Percentiles rank a stretch among this genome's conserved stretches.
Conservation (phyloP, 495 filamentous ascomycete species). For the Aspergillus incahuasiensis region DNA sequence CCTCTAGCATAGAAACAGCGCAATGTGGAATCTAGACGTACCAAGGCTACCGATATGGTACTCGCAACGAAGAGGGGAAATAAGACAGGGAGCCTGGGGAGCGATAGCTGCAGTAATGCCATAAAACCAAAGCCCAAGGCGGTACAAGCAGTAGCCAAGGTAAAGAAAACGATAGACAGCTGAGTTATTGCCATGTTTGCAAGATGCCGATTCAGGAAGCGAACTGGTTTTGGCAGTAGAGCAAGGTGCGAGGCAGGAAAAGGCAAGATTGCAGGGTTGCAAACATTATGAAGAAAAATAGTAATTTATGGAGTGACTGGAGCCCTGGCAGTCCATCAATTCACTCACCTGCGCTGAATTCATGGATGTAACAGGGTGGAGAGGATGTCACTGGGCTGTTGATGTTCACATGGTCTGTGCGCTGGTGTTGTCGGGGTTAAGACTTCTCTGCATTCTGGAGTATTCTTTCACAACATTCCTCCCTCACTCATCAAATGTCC, state of each 20-base stretch:
- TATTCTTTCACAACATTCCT: conserved; percentile 19
- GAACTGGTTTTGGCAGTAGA: too few relatives aligned
- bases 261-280: neutral
- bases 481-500: conserved; percentile 12
- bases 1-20: neutral
- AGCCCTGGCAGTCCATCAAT: neutral
- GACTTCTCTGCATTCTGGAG: conserved; percentile 25
- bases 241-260: neutral
- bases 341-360: neutral
- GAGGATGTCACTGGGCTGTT: neutral
- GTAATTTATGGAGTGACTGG: neutral
- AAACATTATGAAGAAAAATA: neutral
- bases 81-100: neutral
- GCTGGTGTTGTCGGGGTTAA: conserved; percentile 19
- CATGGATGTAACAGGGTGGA: neutral
- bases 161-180: neutral
- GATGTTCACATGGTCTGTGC: conserved; percentile 31
- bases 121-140: neutral
- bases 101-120: neutral
- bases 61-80: neutral
- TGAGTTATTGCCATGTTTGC: neutral
- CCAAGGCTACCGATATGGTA: conserved; percentile 15
- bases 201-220: neutral
- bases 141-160: neutral
- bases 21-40: conserved; percentile 13